A percentile compares a stretch with the other conserved stretches of the same genome.
phyloP scores from a whole-genome alignment of 1,284 basidiomycete species.

The Puccinia triticina region DNA sequence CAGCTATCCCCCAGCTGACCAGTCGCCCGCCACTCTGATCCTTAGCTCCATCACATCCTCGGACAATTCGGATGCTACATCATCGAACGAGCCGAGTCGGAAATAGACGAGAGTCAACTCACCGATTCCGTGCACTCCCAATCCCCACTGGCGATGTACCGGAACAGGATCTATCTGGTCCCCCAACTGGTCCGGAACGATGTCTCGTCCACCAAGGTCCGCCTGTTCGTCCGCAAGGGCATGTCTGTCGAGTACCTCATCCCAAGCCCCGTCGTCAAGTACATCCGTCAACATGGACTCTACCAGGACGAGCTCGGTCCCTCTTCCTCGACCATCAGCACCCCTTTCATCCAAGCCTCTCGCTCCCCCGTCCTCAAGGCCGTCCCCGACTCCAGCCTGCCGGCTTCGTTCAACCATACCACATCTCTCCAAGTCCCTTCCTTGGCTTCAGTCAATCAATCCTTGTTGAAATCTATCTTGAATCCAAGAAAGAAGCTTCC shows the following conservation, averaged over 20 bases:
- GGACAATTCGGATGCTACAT: constrained; percentile 93
- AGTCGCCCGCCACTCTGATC: not conserved
- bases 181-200: constrained; percentile 44
- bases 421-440: constrained; percentile 11
- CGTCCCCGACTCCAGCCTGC: constrained; percentile 11
- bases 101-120: constrained; percentile 64
- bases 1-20: not conserved
- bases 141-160: constrained; percentile 41
- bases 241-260: constrained; percentile 41
- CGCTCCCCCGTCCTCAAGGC: constrained; percentile 35
- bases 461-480: constrained; percentile 30
- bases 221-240: constrained; percentile 33
- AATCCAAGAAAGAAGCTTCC: constrained; percentile 7
- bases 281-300: constrained; percentile 37
- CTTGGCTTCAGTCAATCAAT: constrained; percentile 17
- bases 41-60: constrained; percentile 88
- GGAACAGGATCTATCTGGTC: constrained; percentile 37
- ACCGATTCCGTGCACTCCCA: constrained; percentile 28
- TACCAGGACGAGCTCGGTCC: constrained; percentile 47
- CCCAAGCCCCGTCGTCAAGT: constrained; percentile 38
- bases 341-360: constrained; percentile 40
- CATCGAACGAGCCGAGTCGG: constrained; percentile 90
- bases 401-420: constrained; percentile 7
- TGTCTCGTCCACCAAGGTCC: constrained; percentile 47
- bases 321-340: constrained; percentile 16